A percentile compares a stretch with the other conserved stretches of the same genome.
Conservation (phyloP, 106 monocot species). For the Narthecium ossifragum region DNA sequence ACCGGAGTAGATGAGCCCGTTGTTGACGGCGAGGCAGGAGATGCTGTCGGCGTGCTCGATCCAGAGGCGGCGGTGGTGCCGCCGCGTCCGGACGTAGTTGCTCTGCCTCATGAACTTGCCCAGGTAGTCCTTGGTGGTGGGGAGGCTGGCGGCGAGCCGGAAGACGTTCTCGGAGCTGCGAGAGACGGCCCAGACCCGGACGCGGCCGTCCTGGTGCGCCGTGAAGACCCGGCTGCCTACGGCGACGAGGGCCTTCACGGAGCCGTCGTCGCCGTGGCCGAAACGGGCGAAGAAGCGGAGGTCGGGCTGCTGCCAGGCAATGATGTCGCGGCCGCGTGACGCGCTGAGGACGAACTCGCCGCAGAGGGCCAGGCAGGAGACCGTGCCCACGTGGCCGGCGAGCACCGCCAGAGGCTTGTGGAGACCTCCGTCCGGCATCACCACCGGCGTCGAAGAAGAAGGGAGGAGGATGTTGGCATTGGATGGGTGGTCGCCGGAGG, state of each 20-base stretch:
- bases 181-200: constrained; percentile 71
- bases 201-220: constrained; percentile 66
- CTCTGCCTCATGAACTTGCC: constrained; percentile 39
- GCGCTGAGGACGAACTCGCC: constrained; percentile 84
- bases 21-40: constrained; percentile 54
- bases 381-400: constrained; percentile 38
- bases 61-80: constrained; percentile 61
- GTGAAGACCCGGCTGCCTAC: constrained; percentile 56
- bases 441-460: not conserved
- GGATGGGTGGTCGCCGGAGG: constrained; percentile 11
- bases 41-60: constrained; percentile 82
- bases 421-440: not conserved
- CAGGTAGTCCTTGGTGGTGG: constrained; percentile 56
- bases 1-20: constrained; percentile 55
- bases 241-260: constrained; percentile 60
- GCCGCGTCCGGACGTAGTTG: constrained; percentile 62
- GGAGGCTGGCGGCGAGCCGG: constrained; percentile 42
- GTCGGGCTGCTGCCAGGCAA: constrained; percentile 65
- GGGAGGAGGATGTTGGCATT: not conserved
- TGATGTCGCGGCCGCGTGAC: constrained; percentile 48
- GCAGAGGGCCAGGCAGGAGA: constrained; percentile 62
- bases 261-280: constrained; percentile 50
- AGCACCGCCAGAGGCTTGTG: constrained; percentile 43
- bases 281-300: constrained; percentile 56
- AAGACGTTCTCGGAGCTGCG: constrained; percentile 40